Evolutionary conservation across 371 early-diverging fungal species (phyloP).

Genomic region (Haplosporangium sp.): DNA sequence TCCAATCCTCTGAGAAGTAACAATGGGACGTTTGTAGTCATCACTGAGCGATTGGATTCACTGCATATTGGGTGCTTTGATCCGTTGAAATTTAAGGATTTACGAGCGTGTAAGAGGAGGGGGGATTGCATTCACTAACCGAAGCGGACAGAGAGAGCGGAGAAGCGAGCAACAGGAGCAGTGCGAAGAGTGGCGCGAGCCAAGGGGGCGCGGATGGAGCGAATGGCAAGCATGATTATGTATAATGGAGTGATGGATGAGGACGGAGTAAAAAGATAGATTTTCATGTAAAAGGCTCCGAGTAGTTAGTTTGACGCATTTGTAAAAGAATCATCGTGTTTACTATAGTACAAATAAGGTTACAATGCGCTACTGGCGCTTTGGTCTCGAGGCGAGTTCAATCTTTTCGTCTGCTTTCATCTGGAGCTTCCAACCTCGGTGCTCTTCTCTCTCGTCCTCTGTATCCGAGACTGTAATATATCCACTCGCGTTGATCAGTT

Average conservation of each 20-base stretch:
- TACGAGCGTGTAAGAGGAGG: neutral
- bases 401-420: constrained; percentile 27
- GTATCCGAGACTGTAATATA: constrained; percentile 44
- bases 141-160: constrained; percentile 53
- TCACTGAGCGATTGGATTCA: too few species aligned
- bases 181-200: constrained; percentile 43
- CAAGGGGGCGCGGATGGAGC: constrained; percentile 51
- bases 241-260: constrained; percentile 16
- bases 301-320: too few species aligned
- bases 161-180: constrained; percentile 52
- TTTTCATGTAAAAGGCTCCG: too few species aligned
- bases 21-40: too few species aligned
- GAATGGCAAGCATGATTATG: constrained; percentile 46
- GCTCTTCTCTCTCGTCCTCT: constrained; percentile 48
- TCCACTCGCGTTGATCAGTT: constrained; percentile 11
- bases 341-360: too few species aligned
- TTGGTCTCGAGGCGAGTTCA: too few species aligned
- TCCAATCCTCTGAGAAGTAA: too few species aligned
- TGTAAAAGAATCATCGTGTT: too few species aligned
- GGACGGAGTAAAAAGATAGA: constrained; percentile 4
- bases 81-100: neutral
- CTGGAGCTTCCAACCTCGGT: constrained; percentile 33
- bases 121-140: constrained; percentile 33
- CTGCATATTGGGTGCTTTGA: neutral
- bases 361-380: too few species aligned